Percentiles rank a stretch among this genome's conserved stretches.
Evolutionary conservation across 768 basidiomycete species (phyloP).

Genomic region (Lactarius sp.): DNA sequence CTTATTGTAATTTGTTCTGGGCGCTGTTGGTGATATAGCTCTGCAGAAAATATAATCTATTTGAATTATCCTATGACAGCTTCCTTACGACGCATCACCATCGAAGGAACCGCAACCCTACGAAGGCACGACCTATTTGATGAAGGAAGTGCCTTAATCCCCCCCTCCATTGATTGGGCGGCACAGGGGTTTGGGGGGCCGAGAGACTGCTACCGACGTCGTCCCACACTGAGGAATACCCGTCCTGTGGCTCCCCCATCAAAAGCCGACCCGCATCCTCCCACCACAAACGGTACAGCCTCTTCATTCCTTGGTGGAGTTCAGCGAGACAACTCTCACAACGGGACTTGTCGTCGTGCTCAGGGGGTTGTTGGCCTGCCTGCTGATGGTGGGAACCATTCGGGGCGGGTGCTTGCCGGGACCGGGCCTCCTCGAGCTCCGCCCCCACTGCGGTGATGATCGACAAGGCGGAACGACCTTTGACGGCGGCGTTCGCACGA

Average conservation of each 20-base stretch:
- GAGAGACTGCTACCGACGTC: neutral
- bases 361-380: neutral
- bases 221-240: conserved; percentile 13
- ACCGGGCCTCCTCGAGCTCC: conserved; percentile 4
- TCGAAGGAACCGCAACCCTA: neutral
- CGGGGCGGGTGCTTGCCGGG: neutral
- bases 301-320: conserved; percentile 21
- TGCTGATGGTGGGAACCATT: neutral
- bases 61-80: neutral
- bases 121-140: neutral
- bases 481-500: neutral
- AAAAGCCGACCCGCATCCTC: conserved; percentile 19
- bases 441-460: conserved; percentile 15
- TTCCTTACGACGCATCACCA: neutral
- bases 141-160: neutral
- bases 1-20: neutral
- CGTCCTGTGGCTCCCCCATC: conserved; percentile 11
- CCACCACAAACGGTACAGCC: conserved; percentile 20
- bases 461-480: conserved; percentile 15
- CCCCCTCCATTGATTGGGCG: neutral
- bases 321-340: conserved; percentile 17
- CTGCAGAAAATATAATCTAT: conserved; percentile 9
- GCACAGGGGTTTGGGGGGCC: neutral
- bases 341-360: neutral
- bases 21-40: neutral